Evolutionary conservation across 768 basidiomycete genomes (phyloP).

Genomic region (Pulveroboletus sp.): DNA sequence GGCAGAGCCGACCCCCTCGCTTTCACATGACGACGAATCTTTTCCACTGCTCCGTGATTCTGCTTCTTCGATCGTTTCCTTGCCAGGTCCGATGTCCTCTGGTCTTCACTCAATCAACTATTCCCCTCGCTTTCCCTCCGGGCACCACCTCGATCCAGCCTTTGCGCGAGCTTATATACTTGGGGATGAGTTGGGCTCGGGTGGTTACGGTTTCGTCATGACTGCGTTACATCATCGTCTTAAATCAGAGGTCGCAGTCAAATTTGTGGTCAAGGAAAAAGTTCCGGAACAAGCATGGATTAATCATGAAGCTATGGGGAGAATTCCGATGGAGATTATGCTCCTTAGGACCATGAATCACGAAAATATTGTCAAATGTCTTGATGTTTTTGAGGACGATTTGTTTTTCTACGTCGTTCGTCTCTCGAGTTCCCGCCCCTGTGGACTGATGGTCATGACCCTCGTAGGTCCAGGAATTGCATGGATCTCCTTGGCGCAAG

Average conservation of each 20-base stretch:
- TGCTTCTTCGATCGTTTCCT: neutral
- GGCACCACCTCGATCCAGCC: slow-evolving; percentile 53
- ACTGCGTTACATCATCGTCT: slow-evolving; percentile 62
- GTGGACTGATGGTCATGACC: slow-evolving; percentile 1
- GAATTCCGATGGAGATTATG: slow-evolving; percentile 77
- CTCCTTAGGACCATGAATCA: slow-evolving; percentile 71
- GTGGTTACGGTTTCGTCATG: slow-evolving; percentile 95
- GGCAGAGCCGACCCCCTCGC: slow-evolving; percentile 19
- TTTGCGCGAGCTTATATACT: slow-evolving; percentile 61
- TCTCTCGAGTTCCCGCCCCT: slow-evolving; percentile 7
- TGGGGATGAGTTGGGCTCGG: slow-evolving; percentile 78
- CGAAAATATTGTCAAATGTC: slow-evolving; percentile 75
- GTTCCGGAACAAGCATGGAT: slow-evolving; percentile 51
- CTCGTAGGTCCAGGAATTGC: slow-evolving; percentile 80
- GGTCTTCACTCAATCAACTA: slow-evolving; percentile 25
- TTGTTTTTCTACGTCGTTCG: slow-evolving; percentile 84
- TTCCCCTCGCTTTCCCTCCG: slow-evolving; percentile 53
- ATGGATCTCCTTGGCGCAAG: slow-evolving; percentile 84
- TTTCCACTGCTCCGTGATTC: slow-evolving; percentile 1
- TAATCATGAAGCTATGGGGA: slow-evolving; percentile 54
- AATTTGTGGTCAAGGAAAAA: slow-evolving; percentile 84
- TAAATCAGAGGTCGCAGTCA: slow-evolving; percentile 79
- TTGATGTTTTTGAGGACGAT: slow-evolving; percentile 81
- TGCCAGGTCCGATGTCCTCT: neutral
- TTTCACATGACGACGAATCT: slow-evolving; percentile 11